Base-by-base conservation (phyloP, 192 early-diverging fungal species). In the Backusella mclennaniae region DNA sequence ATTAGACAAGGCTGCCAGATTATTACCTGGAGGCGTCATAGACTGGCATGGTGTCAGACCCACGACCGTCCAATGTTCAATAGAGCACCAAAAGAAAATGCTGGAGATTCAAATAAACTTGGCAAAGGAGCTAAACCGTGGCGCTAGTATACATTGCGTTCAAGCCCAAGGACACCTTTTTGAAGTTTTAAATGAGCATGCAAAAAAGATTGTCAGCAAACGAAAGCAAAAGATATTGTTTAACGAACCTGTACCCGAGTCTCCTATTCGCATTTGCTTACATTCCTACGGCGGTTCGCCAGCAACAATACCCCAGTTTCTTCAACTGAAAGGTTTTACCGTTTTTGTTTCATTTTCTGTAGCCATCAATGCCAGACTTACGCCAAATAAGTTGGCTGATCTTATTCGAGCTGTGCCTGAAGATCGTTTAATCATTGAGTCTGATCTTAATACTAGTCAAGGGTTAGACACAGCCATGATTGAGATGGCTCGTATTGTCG, bases 231-330 rank as follows among this genome's bases (percentile, higher is more conserved):
- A 73, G 72, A 72, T n/a, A 42, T 78, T 73, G 33, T 79, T 71
- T 23, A 83, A 73, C 63, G 73, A 71, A 35, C 44, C 79, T 26
- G n/a, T 53, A 1, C 49, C 53, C 36, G 36, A 36, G 7, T 66
- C 23, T 42, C 91, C 92, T 12, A 91, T 93, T 1, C 84, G 89
- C 31, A 87, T 98, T 56, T 95, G 93, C 80, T 83, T 96, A 69
- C 96, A 98, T 76, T 96, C 95, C 19, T 98, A 89, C 76, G 91
- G 91, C 7, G 95, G 94, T 26, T 93, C 92, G 29, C 85, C 68
- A 17, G 56, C 36, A 26, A 76, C 39, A 11, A 41, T 80, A 8
- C 38, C 49, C 14, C 75, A 76, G 68, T 77, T 44, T 79, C 69
- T 63, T 79, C 75, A 67, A 44, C 56, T 67, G 12, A 76, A 76